Evolutionary conservation across 768 basidiomycete species (phyloP).

Genomic region (Termitomyces sp.): DNA sequence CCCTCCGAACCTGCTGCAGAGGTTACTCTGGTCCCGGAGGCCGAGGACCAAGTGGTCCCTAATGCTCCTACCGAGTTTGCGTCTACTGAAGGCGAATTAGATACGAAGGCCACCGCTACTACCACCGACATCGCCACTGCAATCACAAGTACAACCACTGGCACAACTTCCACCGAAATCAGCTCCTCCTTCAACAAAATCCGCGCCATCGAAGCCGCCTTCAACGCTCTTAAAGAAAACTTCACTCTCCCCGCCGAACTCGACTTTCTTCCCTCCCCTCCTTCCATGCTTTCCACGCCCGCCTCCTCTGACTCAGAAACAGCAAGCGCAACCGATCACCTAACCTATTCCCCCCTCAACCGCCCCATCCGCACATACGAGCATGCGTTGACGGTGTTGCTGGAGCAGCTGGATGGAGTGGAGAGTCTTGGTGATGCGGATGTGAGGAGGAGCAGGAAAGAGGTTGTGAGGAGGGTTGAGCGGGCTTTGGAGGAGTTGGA

Average conservation of each 20-base stretch:
- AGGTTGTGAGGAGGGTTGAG: slow-evolving; percentile 55
- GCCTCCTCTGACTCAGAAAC: slow-evolving; percentile 13
- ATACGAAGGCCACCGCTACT: background rate
- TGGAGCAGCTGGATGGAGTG: slow-evolving; percentile 57
- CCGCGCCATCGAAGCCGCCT: slow-evolving; percentile 36
- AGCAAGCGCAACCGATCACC: slow-evolving; percentile 25
- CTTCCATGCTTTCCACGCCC: slow-evolving; percentile 14
- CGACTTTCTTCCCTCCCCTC: slow-evolving; percentile 36
- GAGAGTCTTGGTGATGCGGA: slow-evolving; percentile 56
- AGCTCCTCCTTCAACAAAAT: slow-evolving; percentile 22
- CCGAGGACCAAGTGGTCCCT: background rate
- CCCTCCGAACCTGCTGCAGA: background rate
- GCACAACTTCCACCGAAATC: background rate
- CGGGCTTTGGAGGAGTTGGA: slow-evolving; percentile 54
- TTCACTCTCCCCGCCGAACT: slow-evolving; percentile 38
- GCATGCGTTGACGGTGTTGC: slow-evolving; percentile 52
- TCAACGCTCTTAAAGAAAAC: slow-evolving; percentile 32
- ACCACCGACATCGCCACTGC: no score
- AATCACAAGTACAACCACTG: no score
- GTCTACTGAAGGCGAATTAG: background rate
- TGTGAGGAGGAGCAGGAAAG: slow-evolving; percentile 50
- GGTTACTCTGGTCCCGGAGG: background rate
- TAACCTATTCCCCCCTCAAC: slow-evolving; percentile 58
- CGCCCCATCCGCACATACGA: slow-evolving; percentile 60
- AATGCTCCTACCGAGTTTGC: background rate